phyloP scores from a whole-genome alignment of 2,329 filamentous ascomycete genomes.

The Pseudogymnoascus pannorum region DNA sequence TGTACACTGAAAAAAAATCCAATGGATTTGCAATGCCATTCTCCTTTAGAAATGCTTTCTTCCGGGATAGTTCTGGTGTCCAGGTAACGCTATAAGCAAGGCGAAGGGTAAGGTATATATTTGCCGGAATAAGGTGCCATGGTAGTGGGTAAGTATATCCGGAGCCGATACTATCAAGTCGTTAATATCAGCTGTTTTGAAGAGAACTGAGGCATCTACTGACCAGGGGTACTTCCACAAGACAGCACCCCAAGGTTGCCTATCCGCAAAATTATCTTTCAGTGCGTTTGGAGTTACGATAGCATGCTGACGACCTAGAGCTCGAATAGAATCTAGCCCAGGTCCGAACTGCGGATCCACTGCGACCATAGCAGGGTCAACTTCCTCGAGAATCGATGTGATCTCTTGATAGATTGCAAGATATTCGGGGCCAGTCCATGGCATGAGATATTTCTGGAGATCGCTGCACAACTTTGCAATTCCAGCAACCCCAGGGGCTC shows the following conservation, averaged over 20 bases:
- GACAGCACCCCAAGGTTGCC: conserved; percentile 32
- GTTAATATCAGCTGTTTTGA: not conserved
- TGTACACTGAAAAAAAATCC: conserved; percentile 23
- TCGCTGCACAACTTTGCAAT: conserved; percentile 26
- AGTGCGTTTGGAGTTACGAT: conserved; percentile 39
- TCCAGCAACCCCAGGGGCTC: conserved; percentile 30
- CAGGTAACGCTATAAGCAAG: conserved; percentile 15
- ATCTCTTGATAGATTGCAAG: conserved; percentile 34
- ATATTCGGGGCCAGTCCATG: conserved; percentile 35
- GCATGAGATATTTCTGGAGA: conserved; percentile 24
- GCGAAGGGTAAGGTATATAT: conserved; percentile 33
- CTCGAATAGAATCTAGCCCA: conserved; percentile 36
- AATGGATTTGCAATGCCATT: not conserved
- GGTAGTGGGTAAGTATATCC: conserved; percentile 41
- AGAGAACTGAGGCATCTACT: conserved; percentile 19
- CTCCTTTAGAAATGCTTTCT: not conserved
- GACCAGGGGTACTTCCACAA: conserved; percentile 35
- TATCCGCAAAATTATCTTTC: conserved; percentile 33
- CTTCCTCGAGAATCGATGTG: conserved; percentile 30
- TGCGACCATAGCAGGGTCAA: conserved; percentile 35
- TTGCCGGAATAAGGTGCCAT: conserved; percentile 35
- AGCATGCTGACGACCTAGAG: conserved; percentile 28
- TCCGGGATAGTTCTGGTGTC: not conserved
- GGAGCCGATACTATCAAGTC: conserved; percentile 33
- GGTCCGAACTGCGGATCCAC: conserved; percentile 39